Percentiles rank a stretch among this genome's conserved stretches.
Conservation (phyloP, 2,329 filamentous ascomycete genomes). For the Berkeleyomyces rouxiae region DNA sequence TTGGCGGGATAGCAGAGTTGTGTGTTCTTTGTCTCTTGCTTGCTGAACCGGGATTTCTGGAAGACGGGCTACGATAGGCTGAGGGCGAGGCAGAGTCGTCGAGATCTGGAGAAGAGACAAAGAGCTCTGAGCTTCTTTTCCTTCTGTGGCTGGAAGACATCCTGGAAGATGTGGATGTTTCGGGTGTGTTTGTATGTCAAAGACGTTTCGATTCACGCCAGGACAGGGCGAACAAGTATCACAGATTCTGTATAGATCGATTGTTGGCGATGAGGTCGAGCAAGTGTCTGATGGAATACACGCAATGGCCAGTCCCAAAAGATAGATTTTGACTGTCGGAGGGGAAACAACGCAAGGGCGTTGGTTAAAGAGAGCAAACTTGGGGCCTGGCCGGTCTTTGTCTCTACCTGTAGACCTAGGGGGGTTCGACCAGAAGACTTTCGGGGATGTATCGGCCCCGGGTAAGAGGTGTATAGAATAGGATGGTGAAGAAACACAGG, state of each 20-base stretch:
- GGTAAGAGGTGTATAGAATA: not conserved
- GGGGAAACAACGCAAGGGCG: not conserved
- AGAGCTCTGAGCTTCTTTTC: slow-evolving; percentile 1
- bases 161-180: not conserved
- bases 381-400: not conserved
- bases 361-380: not conserved
- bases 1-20: not conserved
- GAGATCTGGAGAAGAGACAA: not conserved
- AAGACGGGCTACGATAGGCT: not conserved
- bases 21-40: not conserved
- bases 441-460: not conserved
- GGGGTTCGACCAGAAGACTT: not conserved
- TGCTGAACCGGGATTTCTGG: not conserved
- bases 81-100: not conserved
- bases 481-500: not conserved
- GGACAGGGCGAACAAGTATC: not conserved
- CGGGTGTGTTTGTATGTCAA: not conserved
- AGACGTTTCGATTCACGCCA: not conserved
- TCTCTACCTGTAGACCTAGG: not conserved
- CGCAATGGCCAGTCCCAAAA: not conserved
- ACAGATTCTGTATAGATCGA: not conserved
- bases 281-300: too few relatives aligned
- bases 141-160: not conserved
- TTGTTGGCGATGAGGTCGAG: not conserved
- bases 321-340: not conserved